Percentiles rank a stretch among this genome's conserved stretches.
phyloP scores from a whole-genome alignment of 495 filamentous ascomycete genomes.

The Talaromyces borbonicus region DNA sequence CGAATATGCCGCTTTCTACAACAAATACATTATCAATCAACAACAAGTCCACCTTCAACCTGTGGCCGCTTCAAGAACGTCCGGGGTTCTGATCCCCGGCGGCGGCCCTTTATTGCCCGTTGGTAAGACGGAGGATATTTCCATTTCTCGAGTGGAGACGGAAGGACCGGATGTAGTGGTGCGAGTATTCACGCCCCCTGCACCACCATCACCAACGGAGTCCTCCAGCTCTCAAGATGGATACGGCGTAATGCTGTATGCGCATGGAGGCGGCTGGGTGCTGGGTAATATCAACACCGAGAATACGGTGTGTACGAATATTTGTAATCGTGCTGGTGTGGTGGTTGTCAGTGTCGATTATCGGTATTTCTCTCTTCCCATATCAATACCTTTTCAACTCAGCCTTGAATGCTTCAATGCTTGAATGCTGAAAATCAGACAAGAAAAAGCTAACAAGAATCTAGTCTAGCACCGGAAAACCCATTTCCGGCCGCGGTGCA shows the following conservation, averaged over 20 bases:
- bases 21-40: slow-evolving; percentile 39
- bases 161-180: slow-evolving; percentile 36
- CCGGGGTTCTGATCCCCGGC: slow-evolving; percentile 44
- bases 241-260: slow-evolving; percentile 48
- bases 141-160: slow-evolving; percentile 34
- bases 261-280: slow-evolving; percentile 52
- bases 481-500: slow-evolving; percentile 48
- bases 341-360: slow-evolving; percentile 49
- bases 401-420: neutral
- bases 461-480: slow-evolving; percentile 44
- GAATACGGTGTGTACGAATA: slow-evolving; percentile 46
- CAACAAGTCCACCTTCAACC: slow-evolving; percentile 44
- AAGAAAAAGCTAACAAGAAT: no score
- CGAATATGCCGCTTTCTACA: slow-evolving; percentile 46
- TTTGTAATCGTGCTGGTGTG: slow-evolving; percentile 38
- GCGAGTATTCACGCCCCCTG: slow-evolving; percentile 39
- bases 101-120: slow-evolving; percentile 41
- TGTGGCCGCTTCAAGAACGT: slow-evolving; percentile 40
- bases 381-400: neutral
- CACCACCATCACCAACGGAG: no score
- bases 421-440: neutral
- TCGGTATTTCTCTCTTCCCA: slow-evolving; percentile 22
- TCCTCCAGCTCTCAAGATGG: slow-evolving; percentile 35
- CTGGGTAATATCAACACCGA: slow-evolving; percentile 49
- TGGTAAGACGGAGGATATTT: slow-evolving; percentile 38